Evolutionary conservation across 805 yeast species (phyloP), one percentile per base, ranked within the genome.

Genomic region (Candida vartiovaarae): DNA sequence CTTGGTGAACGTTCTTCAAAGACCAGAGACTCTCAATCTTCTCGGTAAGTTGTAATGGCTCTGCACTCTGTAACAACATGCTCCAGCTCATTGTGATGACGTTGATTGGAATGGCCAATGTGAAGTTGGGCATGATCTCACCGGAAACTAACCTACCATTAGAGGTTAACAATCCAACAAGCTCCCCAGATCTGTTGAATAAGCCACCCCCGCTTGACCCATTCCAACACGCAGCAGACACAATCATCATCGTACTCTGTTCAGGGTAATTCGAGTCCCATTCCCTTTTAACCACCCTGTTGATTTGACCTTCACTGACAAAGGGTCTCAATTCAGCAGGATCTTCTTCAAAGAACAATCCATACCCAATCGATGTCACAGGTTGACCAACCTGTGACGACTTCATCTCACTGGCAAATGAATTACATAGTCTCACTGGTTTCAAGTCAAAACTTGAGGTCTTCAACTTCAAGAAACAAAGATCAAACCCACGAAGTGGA

Each of bases 121-220:
- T 55, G 40, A 59, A 59, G 30, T 57, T 51, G 8, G 61, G 55
- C 41, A 59, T 41, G 9, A 59, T 52, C 25, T 59, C 60, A 7
- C 62, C 62, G 6, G 45, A 40, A 0, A 58, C 46, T 8, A 59
- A 36, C 35, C 54, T 59, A 4, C 62, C 62, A 42, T 59, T 59
- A 0, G 61, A 57, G 3, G 62, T 57, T 61, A 57, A 56, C 31
- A 59, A 45, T 3, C 62, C 62, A 36, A 59, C 38, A 10, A 59
- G 38, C 40, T 59, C 60, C 39, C 55, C 46, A 1, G 32, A 37
- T 6, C 38, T 39, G 36, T 52, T 57, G 39, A 59, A 57, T n/a
- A 57, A 24, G 1, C 62, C 61, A 5, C 62, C 62, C 5, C 62
- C 62, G 9, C 59, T 53, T 11, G 61, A 56, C 3, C 62, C 62